Percentiles rank a stretch among this genome's conserved stretches.
phyloP scores from a whole-genome alignment of 495 filamentous ascomycete genomes.

The Neurospora sp. region DNA sequence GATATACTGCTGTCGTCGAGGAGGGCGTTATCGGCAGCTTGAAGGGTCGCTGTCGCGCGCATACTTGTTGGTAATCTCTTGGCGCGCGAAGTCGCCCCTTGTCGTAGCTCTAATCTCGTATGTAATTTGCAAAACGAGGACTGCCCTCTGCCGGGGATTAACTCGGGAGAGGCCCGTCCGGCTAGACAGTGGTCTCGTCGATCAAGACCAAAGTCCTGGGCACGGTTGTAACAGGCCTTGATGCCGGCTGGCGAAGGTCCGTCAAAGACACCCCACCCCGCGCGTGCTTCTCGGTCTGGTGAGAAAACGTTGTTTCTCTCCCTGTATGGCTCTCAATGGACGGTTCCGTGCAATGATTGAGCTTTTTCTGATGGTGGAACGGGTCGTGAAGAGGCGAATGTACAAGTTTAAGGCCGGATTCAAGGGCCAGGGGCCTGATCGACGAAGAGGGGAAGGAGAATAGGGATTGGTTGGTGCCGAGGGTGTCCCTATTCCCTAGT shows the following conservation, averaged over 20 bases:
- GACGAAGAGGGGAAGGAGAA: neutral
- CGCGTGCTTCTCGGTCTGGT: neutral
- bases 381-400: neutral
- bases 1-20: conserved; percentile 29
- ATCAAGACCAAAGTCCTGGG: conserved; percentile 43
- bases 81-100: neutral
- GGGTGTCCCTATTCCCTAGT: conserved; percentile 5
- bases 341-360: neutral
- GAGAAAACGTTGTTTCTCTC: neutral
- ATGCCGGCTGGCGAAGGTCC: conserved; percentile 46
- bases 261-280: conserved; percentile 38
- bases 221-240: conserved; percentile 47
- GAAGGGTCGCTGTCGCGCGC: neutral
- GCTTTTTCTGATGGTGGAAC: neutral
- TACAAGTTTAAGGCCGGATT: neutral
- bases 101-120: neutral
- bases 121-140: neutral
- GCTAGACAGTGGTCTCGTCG: conserved; percentile 39
- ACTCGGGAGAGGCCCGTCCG: neutral
- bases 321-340: neutral
- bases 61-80: neutral
- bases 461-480: conserved; percentile 1
- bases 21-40: conserved; percentile 4
- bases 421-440: neutral
- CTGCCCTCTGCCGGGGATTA: neutral